Percentiles rank a stretch among this genome's conserved stretches.
Conservation (phyloP, 179 eudicot genomes). For the Camellia oleifera region DNA sequence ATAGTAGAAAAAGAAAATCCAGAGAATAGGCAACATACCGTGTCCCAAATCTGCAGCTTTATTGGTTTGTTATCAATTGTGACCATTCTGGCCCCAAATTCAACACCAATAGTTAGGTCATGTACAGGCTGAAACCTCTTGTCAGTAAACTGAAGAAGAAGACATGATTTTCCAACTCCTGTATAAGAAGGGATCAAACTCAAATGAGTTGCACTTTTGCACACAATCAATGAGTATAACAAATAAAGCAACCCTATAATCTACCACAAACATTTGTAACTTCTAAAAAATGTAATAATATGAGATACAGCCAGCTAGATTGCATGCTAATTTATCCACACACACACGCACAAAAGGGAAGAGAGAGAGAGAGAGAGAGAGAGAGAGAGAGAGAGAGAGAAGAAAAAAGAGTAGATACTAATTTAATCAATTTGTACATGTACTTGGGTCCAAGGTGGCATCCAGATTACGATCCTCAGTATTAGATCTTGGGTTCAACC, state of each 20-base stretch:
- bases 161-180: conserved; percentile 49
- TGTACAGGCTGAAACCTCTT: conserved; percentile 46
- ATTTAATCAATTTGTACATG: background rate
- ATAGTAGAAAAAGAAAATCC: background rate
- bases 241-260: background rate
- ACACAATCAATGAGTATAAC: background rate
- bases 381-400: too few relatives aligned
- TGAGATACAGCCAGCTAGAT: background rate
- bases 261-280: background rate
- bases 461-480: background rate
- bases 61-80: conserved; percentile 43
- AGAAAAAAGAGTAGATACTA: background rate
- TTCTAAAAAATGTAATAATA: background rate
- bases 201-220: background rate
- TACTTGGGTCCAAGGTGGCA: background rate
- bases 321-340: too few relatives aligned
- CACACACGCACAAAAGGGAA: too few relatives aligned
- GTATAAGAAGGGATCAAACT: conserved; percentile 11
- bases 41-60: conserved; percentile 46
- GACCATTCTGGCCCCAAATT: conserved; percentile 48
- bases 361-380: too few relatives aligned
- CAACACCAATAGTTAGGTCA: conserved; percentile 47
- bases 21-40: conserved; percentile 21
- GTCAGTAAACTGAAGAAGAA: conserved; percentile 45
- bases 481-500: background rate